A percentile compares a stretch with the other conserved stretches of the same genome.
Conservation (phyloP, 1,139 yeast genomes). For the Zygoascus hellenicus region DNA sequence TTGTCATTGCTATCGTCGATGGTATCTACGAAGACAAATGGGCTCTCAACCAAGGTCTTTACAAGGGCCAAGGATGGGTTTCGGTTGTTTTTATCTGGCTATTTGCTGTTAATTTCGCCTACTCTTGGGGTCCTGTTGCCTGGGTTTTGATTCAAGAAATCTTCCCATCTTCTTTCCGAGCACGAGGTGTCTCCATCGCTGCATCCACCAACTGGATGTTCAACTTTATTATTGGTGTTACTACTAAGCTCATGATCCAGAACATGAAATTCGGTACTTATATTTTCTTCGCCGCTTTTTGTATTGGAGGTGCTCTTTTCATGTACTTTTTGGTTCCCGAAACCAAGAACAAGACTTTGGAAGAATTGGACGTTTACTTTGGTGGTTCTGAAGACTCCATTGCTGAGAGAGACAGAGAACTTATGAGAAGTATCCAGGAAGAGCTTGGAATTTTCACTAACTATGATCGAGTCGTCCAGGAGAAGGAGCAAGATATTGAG, state of each 20-base stretch:
- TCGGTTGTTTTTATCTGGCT: constrained; percentile 64
- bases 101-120: constrained; percentile 67
- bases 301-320: constrained; percentile 22
- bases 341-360: constrained; percentile 44
- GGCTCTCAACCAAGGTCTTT: constrained; percentile 15
- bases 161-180: constrained; percentile 65
- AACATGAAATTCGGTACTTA: constrained; percentile 41
- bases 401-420: constrained; percentile 24
- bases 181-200: constrained; percentile 60
- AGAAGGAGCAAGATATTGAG: constrained; percentile 16
- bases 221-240: constrained; percentile 55
- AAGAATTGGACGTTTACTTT: constrained; percentile 40
- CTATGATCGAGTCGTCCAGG: constrained; percentile 13
- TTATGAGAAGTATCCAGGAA: constrained; percentile 26
- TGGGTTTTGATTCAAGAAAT: constrained; percentile 77
- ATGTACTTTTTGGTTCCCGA: constrained; percentile 44
- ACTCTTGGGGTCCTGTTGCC: constrained; percentile 76
- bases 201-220: constrained; percentile 79
- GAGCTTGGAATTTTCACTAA: constrained; percentile 21
- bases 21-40: constrained; percentile 27
- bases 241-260: constrained; percentile 41
- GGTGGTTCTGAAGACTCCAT: constrained; percentile 23
- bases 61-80: constrained; percentile 42
- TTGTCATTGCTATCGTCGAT: constrained; percentile 29
- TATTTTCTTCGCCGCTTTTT: constrained; percentile 41